phyloP scores from a whole-genome alignment of 2,329 filamentous ascomycete species.

The Trichoderma harzianum region DNA sequence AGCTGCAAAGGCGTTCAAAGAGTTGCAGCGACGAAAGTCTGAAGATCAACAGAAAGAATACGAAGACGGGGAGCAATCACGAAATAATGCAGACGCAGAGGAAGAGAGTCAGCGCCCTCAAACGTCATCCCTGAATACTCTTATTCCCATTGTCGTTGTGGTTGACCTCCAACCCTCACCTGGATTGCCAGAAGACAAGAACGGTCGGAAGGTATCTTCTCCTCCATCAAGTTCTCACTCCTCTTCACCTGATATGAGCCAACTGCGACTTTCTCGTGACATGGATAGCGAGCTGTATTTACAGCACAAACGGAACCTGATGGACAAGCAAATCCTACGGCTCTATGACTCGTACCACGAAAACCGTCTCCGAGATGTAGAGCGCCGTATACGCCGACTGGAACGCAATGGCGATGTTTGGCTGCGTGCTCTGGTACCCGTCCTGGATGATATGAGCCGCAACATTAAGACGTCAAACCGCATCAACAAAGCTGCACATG shows the following conservation, averaged over 20 bases:
- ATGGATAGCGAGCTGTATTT: conserved; percentile 24
- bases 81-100: not conserved
- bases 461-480: conserved; percentile 26
- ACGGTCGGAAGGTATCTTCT: conserved; percentile 21
- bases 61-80: not conserved
- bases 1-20: conserved; percentile 27
- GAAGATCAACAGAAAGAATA: not conserved
- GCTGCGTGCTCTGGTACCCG: conserved; percentile 42
- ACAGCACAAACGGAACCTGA: conserved; percentile 24
- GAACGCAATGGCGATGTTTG: conserved; percentile 47
- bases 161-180: conserved; percentile 34
- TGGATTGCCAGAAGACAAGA: not conserved
- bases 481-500: not conserved
- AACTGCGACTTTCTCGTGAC: conserved; percentile 23
- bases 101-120: not conserved
- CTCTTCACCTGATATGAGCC: conserved; percentile 16
- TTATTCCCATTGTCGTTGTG: conserved; percentile 41
- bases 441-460: conserved; percentile 44
- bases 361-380: conserved; percentile 45
- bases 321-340: conserved; percentile 35
- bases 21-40: not conserved
- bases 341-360: conserved; percentile 42
- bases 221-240: not conserved
- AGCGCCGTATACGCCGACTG: conserved; percentile 43
- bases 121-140: conserved; percentile 17